Evolutionary conservation across 352 stramenopile species (phyloP).

Genomic region (Hyphochytrium catenoides): DNA sequence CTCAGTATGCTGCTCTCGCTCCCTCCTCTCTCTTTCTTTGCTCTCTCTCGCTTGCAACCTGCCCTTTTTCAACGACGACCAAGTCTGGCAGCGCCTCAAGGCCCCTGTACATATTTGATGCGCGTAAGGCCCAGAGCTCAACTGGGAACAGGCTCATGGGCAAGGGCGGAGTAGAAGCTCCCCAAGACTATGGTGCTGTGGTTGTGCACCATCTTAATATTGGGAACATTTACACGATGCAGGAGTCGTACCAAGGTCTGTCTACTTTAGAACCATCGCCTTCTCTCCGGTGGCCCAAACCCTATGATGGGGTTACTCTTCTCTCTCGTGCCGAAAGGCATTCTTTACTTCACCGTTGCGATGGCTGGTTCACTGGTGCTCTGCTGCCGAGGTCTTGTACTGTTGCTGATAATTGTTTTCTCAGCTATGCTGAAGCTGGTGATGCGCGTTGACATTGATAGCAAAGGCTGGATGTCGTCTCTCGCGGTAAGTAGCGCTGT

Average conservation of each 20-base stretch:
- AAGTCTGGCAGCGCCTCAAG: constrained; percentile 39
- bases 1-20: no score
- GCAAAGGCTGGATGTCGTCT: constrained; percentile 34
- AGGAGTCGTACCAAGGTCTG: constrained; percentile 42
- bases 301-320: no score
- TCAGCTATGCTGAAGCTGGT: constrained; percentile 37
- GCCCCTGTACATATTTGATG: constrained; percentile 64
- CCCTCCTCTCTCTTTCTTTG: no score
- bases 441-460: constrained; percentile 23
- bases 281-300: no score
- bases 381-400: neutral
- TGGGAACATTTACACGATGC: constrained; percentile 78
- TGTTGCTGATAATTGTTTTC: neutral
- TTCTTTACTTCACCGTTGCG: no score
- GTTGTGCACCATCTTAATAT: constrained; percentile 64
- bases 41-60: no score
- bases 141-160: constrained; percentile 67
- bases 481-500: constrained; percentile 20
- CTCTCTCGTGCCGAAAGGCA: no score
- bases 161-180: constrained; percentile 64
- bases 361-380: no score
- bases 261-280: constrained; percentile 15
- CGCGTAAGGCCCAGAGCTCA: constrained; percentile 58
- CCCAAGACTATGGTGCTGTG: constrained; percentile 44
- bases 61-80: constrained; percentile 25